Conservation (phyloP, 257 asterid genomes). For the Solanum ossicruentum region DNA sequence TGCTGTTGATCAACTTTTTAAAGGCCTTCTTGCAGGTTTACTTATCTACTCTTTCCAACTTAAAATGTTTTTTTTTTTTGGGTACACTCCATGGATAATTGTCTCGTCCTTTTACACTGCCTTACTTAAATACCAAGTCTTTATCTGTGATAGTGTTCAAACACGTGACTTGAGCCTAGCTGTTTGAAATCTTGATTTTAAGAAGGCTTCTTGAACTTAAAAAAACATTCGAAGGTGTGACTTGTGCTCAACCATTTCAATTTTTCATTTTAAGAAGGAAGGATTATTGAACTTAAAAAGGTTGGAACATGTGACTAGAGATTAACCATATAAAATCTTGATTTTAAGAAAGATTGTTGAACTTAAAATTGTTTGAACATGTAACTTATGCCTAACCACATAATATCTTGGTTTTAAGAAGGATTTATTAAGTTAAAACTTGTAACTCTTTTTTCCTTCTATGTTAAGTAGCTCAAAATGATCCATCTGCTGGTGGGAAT, state of each 20-base stretch:
- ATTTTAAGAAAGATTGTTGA: too few species aligned
- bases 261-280: background rate
- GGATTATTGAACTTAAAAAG: background rate
- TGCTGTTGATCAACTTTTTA: conserved; percentile 75
- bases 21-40: conserved; percentile 82
- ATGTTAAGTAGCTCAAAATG: conserved; percentile 44
- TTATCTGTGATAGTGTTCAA: background rate
- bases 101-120: background rate
- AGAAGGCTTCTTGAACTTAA: too few species aligned
- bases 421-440: background rate
- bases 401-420: background rate
- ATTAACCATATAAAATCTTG: background rate
- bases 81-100: background rate
- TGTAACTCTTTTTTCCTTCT: background rate
- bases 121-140: background rate
- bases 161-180: background rate
- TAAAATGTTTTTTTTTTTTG: background rate
- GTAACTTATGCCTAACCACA: background rate
- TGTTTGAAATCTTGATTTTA: too few species aligned
- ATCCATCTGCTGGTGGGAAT: conserved; percentile 22
- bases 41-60: background rate
- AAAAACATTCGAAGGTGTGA: background rate
- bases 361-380: background rate
- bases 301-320: background rate
- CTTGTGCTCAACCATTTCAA: background rate